Base-by-base conservation (phyloP, 1,284 basidiomycete genomes). In the Fistulinella staudtii region DNA sequence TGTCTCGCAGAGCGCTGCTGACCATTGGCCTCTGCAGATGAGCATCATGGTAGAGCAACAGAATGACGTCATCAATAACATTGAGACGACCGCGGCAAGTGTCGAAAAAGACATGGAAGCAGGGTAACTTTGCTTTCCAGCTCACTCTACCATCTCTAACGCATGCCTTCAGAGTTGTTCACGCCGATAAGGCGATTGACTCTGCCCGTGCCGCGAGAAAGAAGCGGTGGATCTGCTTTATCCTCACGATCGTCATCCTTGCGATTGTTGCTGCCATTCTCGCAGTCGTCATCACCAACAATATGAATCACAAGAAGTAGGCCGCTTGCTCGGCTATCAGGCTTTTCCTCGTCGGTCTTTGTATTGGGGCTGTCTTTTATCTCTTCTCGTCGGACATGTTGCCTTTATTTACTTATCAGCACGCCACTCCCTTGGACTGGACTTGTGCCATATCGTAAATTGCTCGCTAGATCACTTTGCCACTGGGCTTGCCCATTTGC, bases 161-260 rank as follows among this genome's bases (percentile, higher is more conserved):
- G 1, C 28, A 27, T 31, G 24, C 33, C 23, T 4, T 7, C 54
- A 92, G 89, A 49, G 69, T 92, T 47, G 71, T 75, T 45, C 86
- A 95, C 62, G 90, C 89, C 5, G 84, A 85, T 52, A 90, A 89
- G 60, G 95, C 94, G 6, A 85, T 95, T 33, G 72, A 72, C 23
- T 92, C 88, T 36, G 95, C 95, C n/a, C 77, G 85, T 30, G 79
- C 85, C 34, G 93, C 93, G 20, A 83, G 95, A 51, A 91, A 86
- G 71, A 97, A 96, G 77, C 82, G 89, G 52, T 92, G 89, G 89
- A 92, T 93, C 62, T 93, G 91, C 71, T 91, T 93, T 77, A 68
- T 79, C 68, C 80, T 89, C 58, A 64, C 68, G 15, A 84, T 76
- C 46, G 53, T 89, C 46, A 58, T 89, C 49, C 68, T 89, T 43